Evolutionary conservation across 2,329 filamentous ascomycete genomes (phyloP), one percentile per base, ranked within the genome.

Genomic region (Myriangium duriaei): DNA sequence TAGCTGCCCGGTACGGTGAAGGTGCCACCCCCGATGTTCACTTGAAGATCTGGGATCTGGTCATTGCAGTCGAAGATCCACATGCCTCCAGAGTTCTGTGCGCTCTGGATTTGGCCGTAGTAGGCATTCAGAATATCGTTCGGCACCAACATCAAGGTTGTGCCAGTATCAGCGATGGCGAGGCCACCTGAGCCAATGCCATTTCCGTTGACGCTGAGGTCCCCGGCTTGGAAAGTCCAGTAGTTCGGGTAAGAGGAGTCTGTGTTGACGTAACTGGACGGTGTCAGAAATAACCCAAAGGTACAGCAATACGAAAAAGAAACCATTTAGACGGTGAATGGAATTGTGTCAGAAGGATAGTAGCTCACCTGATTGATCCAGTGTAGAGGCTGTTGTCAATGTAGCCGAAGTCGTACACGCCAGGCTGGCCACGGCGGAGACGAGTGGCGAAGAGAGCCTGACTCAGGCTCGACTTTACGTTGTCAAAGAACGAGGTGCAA

Each of bases 151-250:
- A 45, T 38, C 17, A 83, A 71, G 1, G 76, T 77, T 40, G 79
- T 82, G 38, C 79, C 79, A 2, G 79, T 83, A 60, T 83, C 79
- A 50, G 74, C 73, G 53, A 83, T 81, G 47, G 66, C 69, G 28
- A 53, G 47, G 2, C 65, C 47, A 54, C 74, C 68, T 32, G 51
- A 52, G 42, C 53, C 53, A 37, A 72, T 76, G 7, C 7, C 7
- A 7, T 26, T 7, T 7, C 21, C 21, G n/a, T 26, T 26, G 37
- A 79, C 51, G 26, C 60, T 60, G 58, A 75, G 79, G 12, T 69
- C 73, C 14, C 62, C 61, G 7, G 72, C 61, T 13, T 61, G 67
- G 54, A 81, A 71, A 41, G 67, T 58, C 78, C 78, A 82, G 62
- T 70, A 79, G 4, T 74, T 71, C 42, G 79, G 65, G 13, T 64